Evolutionary conservation across 768 basidiomycete species (phyloP), one percentile per base, ranked within the genome.

Genomic region (Suillus clintonianus): DNA sequence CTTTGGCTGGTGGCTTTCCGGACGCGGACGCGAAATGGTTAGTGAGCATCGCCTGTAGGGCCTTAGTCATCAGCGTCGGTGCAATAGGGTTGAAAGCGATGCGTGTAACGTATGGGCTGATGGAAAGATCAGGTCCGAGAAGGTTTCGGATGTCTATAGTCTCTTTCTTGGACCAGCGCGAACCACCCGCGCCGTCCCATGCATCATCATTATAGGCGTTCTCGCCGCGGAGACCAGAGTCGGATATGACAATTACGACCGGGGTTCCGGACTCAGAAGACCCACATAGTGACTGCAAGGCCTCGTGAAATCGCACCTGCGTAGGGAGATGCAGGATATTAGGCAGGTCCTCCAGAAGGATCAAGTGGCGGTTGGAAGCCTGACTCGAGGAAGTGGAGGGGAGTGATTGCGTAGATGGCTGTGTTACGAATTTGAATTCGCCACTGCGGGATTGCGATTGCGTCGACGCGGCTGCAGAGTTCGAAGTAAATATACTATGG

Each of bases 81-180:
- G 97, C 95, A 55, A 99, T 89, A 0, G 97, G 90, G 66, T 97
- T 94, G 78, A 98, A 98, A 50, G 81, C 80, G 61, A 98, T 89
- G 67, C 91, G 85, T n/a, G 86, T 87, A 60, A 94, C 90, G 68
- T 86, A 92, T 1, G 89, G 88, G 5, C 89, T 86, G n/a, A 81
- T 76, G 32, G 92, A 72, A 5, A 97, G 75, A 14, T 87, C 86
- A 32, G 84, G 82, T 0, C 94, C 87, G 5, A 97, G 70, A 1
- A 94, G 87, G 55, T 80, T 87, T 47, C 94, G 80, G 32, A 91
- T 78, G 67, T 94, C 88, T 51, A 91, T 68, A 3, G 85, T 83
- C 3, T 87, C 80, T 39, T 80, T 83, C 54, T 83, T 85, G 8
- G 79, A 78, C 74, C 87, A 83, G 11, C 81, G 76, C 17, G 71